These are phyloP conservation scores for Phaeomoniella chlamydospora DNA, from an alignment of 2,329 filamentous ascomycete genomes.

Conservation along the genomic window DNA sequence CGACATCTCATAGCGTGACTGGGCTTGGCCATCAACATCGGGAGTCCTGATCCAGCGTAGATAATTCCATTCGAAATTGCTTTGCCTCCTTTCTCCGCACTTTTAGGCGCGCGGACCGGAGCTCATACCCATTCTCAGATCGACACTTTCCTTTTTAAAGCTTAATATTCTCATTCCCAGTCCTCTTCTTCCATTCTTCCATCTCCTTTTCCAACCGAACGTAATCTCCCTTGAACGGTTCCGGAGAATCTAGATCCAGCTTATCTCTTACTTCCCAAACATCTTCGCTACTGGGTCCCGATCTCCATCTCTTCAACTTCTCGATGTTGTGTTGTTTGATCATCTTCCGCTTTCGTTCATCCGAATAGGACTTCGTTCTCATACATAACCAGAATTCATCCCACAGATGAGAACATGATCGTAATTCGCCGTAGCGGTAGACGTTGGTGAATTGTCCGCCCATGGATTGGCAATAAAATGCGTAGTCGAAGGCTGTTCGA, in stretches of 20 bases:
- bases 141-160: neutral
- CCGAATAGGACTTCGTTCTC: conserved; percentile 54
- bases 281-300: conserved; percentile 68
- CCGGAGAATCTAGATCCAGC: conserved; percentile 37
- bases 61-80: too few relatives aligned
- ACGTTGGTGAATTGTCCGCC: conserved; percentile 80
- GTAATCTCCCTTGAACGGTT: conserved; percentile 25
- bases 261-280: conserved; percentile 66
- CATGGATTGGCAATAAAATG: conserved; percentile 85
- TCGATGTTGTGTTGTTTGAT: conserved; percentile 55
- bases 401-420: conserved; percentile 73
- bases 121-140: too few relatives aligned
- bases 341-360: conserved; percentile 41
- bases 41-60: too few relatives aligned
- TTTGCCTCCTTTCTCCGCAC: too few relatives aligned
- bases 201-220: conserved; percentile 25
- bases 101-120: too few relatives aligned
- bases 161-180: conserved; percentile 11
- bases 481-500: conserved; percentile 76
- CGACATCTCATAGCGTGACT: too few relatives aligned
- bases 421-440: conserved; percentile 70
- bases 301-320: conserved; percentile 52
- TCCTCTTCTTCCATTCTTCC: conserved; percentile 26
- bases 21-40: too few relatives aligned
- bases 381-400: conserved; percentile 97